Conservation (phyloP, 2,329 filamentous ascomycete species). For the Colletotrichum karsti region DNA sequence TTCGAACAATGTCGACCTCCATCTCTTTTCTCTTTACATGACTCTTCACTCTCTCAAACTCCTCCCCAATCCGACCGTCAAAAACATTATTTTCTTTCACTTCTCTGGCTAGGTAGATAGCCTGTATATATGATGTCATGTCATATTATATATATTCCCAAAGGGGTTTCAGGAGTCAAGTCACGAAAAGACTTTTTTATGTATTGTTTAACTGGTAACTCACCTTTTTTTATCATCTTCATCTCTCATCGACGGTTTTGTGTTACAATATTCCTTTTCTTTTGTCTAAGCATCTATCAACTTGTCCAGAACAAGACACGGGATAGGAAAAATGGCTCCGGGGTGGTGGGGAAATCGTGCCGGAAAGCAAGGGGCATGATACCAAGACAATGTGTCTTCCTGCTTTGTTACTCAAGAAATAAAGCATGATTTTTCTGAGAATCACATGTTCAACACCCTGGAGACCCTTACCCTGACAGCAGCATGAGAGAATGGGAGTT, state of each 20-base stretch:
- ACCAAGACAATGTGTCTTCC: constrained; percentile 13
- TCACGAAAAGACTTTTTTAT: constrained; percentile 17
- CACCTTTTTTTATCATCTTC: background rate
- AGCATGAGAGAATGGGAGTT: background rate
- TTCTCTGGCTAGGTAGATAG: constrained; percentile 32
- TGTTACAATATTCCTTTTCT: background rate
- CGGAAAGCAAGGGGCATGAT: constrained; percentile 15
- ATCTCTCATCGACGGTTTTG: background rate
- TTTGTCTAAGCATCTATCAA: constrained; percentile 5
- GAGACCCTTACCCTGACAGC: background rate
- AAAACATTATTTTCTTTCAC: constrained; percentile 18
- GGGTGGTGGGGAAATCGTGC: background rate
- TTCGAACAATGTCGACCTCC: constrained; percentile 27
- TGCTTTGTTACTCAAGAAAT: constrained; percentile 4
- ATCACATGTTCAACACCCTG: background rate
- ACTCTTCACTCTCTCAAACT: constrained; percentile 21
- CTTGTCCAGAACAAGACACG: background rate
- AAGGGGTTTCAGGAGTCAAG: constrained; percentile 29
- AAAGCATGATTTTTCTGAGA: constrained; percentile 19
- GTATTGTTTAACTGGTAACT: constrained; percentile 29
- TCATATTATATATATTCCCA: constrained; percentile 35
- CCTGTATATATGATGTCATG: constrained; percentile 36
- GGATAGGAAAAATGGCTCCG: background rate
- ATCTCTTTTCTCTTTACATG: constrained; percentile 23
- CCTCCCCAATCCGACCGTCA: constrained; percentile 11